These are phyloP conservation scores for Psidium friedrichsthalianum DNA, from an alignment of 345 rosid genomes.

Conservation along the genomic window DNA sequence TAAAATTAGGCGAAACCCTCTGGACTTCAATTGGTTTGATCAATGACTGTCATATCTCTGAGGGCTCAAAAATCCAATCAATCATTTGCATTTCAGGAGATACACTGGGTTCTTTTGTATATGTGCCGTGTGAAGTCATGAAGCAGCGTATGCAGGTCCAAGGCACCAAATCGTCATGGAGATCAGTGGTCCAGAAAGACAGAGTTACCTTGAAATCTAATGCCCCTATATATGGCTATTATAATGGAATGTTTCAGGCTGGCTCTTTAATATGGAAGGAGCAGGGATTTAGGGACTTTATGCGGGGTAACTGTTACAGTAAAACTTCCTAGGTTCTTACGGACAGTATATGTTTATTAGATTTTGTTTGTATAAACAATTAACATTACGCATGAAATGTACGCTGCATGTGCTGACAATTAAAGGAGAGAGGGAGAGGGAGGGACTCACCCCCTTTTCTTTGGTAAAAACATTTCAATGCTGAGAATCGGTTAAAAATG, in stretches of 20 bases:
- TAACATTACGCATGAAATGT: not conserved
- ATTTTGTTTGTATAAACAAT: not conserved
- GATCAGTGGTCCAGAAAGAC: slow-evolving; percentile 34
- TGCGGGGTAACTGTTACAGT: slow-evolving; percentile 51
- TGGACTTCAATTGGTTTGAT: not conserved
- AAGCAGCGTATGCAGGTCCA: slow-evolving; percentile 99
- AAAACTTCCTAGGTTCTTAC: not conserved
- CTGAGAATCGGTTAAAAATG: not conserved
- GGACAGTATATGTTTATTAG: not conserved
- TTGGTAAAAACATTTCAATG: not conserved
- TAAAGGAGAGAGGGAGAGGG: not conserved
- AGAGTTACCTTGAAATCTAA: slow-evolving; percentile 27
- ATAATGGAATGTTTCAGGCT: slow-evolving; percentile 83
- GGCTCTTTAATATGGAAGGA: slow-evolving; percentile 76
- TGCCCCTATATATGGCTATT: slow-evolving; percentile 57
- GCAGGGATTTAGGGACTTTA: slow-evolving; percentile 74
- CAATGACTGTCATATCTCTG: not conserved
- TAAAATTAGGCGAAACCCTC: not conserved
- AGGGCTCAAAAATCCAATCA: not conserved
- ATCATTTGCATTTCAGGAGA: slow-evolving; percentile 54
- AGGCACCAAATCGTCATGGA: slow-evolving; percentile 75
- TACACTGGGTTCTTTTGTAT: slow-evolving; percentile 75
- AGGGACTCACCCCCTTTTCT: not conserved
- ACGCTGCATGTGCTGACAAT: not conserved
- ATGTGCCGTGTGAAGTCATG: slow-evolving; percentile 95